Conservation (phyloP, 169 alveolate species). For the Plasmodium yoelii region DNA sequence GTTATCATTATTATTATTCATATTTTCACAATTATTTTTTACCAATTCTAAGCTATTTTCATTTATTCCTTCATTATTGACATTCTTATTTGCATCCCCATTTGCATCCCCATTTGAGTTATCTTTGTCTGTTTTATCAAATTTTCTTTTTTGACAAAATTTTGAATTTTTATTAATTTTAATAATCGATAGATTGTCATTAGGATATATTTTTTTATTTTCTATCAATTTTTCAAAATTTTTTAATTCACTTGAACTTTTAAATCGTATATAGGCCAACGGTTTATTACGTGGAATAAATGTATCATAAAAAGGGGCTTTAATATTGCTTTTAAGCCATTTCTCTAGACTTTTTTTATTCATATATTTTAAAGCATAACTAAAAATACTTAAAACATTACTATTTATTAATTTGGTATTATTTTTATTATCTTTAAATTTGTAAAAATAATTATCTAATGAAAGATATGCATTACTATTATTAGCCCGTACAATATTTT, state of each 20-base stretch:
- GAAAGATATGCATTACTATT: constrained; percentile 38
- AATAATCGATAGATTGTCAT: constrained; percentile 65
- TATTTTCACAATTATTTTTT: background rate
- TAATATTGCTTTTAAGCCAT: constrained; percentile 70
- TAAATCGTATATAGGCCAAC: constrained; percentile 61
- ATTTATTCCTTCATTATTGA: background rate
- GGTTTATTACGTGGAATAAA: constrained; percentile 63
- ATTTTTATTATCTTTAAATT: background rate
- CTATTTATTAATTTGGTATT: constrained; percentile 29
- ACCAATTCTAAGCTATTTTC: background rate
- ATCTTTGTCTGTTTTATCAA: background rate
- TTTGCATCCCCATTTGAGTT: background rate
- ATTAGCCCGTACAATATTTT: constrained; percentile 10
- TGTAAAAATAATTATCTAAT: constrained; percentile 37
- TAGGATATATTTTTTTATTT: constrained; percentile 58
- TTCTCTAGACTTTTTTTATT: constrained; percentile 60
- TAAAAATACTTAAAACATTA: constrained; percentile 72
- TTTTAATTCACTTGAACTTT: constrained; percentile 30
- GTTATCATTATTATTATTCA: background rate
- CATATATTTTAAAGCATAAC: constrained; percentile 73
- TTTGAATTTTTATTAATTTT: constrained; percentile 43
- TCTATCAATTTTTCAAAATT: constrained; percentile 66
- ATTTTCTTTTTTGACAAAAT: constrained; percentile 32
- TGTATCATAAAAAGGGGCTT: constrained; percentile 63
- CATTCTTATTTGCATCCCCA: background rate